Conservation (phyloP, 495 filamentous ascomycete genomes). For the Tuber magnatum region DNA sequence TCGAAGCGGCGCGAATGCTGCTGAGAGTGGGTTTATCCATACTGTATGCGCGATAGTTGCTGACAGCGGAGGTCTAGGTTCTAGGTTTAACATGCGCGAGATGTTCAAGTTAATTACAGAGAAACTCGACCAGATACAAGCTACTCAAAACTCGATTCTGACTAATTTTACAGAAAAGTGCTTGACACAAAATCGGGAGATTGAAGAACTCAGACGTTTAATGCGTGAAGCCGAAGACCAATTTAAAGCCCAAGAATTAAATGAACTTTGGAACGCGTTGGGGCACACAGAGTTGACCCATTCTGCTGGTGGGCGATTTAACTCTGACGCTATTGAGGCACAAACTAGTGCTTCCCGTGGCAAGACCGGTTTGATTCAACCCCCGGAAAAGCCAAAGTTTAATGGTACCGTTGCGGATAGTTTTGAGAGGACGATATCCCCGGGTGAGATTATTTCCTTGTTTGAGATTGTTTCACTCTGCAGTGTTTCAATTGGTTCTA, state of each 20-base stretch:
- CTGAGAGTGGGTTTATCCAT: not conserved
- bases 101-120: not conserved
- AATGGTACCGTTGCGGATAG: not conserved
- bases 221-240: not conserved
- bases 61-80: not conserved
- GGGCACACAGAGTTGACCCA: not conserved
- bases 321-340: not conserved
- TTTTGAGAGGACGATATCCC: not conserved
- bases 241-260: not conserved
- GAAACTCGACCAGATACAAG: not conserved
- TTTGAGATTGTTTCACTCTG: conserved; percentile 1
- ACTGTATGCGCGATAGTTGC: not conserved
- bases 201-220: not conserved
- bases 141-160: not conserved
- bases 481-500: conserved; percentile 4
- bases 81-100: not conserved
- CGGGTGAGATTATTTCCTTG: not conserved
- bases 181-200: not conserved
- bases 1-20: not conserved
- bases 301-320: not conserved
- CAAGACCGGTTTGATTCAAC: not conserved
- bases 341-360: not conserved
- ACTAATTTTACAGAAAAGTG: not conserved
- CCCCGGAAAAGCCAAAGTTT: not conserved
- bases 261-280: not conserved